These are phyloP conservation scores for Orbilia quercus DNA, from an alignment of 2,329 filamentous ascomycete genomes.

Conservation along the genomic window DNA sequence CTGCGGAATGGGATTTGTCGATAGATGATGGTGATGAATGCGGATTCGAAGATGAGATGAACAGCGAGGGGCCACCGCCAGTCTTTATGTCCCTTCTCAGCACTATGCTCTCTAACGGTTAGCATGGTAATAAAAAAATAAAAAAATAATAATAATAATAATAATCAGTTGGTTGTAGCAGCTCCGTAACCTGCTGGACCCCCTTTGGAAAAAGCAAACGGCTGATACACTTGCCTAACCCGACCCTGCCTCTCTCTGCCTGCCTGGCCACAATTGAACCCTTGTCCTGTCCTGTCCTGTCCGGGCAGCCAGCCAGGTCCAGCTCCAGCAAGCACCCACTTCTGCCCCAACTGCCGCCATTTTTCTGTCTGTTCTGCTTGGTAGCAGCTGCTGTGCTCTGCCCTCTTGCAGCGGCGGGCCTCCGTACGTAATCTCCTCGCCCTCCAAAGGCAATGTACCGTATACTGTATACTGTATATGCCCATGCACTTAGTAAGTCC, in stretches of 20 bases:
- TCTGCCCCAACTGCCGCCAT: slow-evolving; percentile 52
- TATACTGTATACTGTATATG: too few relatives aligned
- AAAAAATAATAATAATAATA: not conserved
- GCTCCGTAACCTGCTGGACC: slow-evolving; percentile 42
- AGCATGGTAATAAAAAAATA: too few relatives aligned
- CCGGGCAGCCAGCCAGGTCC: slow-evolving; percentile 47
- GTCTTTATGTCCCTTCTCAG: slow-evolving; percentile 33
- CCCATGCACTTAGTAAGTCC: too few relatives aligned
- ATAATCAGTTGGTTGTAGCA: slow-evolving; percentile 6
- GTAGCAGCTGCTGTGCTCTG: not conserved
- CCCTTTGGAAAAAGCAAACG: slow-evolving; percentile 38
- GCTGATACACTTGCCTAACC: slow-evolving; percentile 55
- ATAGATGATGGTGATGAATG: not conserved
- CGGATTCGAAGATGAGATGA: not conserved
- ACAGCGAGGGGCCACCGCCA: slow-evolving; percentile 4
- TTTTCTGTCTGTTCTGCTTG: not conserved
- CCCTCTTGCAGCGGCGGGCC: not conserved
- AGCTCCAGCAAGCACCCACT: slow-evolving; percentile 50
- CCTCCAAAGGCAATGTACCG: too few relatives aligned
- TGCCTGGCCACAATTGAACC: slow-evolving; percentile 39
- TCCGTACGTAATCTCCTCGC: slow-evolving; percentile 6
- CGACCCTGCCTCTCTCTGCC: slow-evolving; percentile 29
- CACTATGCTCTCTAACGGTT: too few relatives aligned
- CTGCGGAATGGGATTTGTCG: slow-evolving; percentile 35
- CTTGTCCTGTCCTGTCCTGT: too few relatives aligned